Evolutionary conservation across 495 filamentous ascomycete species (phyloP), one percentile per base, ranked within the genome.

Genomic region (Aspergillus ostianus): DNA sequence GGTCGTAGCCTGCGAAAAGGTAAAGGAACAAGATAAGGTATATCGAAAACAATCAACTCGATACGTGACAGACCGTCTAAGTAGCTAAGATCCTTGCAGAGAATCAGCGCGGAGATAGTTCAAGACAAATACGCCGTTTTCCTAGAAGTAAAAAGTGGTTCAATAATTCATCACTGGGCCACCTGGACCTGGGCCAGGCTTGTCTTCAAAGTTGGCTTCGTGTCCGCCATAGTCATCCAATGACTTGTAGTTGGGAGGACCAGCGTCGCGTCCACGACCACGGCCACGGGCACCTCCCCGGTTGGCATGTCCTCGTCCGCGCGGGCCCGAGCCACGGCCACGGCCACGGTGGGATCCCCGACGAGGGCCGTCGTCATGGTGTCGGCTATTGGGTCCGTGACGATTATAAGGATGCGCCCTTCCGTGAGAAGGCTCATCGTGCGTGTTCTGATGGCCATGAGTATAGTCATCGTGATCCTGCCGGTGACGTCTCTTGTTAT

Each of bases 281-380:
- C 82, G 57, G 36, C 80, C 74, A 57, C 80, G 73, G 50, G 23
- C 49, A n/a, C 75, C 58, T 55, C 77, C 69, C 27, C 74, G 73
- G 57, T 65, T 72, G 29, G 66, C 59, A 54, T 70, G 69, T 10
- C 80, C 77, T 26, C 80, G 67, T 6, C 76, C 77, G 9, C 79
- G 71, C 15, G 61, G 20, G n/a, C 73, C 75, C 23, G 63, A 71
- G 4, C 72, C 72, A 56, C 80, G 75, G 30, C 80, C 77, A 54
- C 84, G 77, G 50, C 80, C 79, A 26, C 80, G 77, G 59, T 77
- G 73, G 50, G 66, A 64, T 41, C 73, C 68, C 17, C 78, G 72
- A 21, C 76, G 74, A 61, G 64, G 57, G 41, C 61, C 67, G 45
- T 77, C 72, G 47, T 75, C 69, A 51, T 70, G 69, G 46, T 68